A percentile compares a stretch with the other conserved stretches of the same genome.
phyloP scores from a whole-genome alignment of 139 green algal genomes.

The Closterium sp. region DNA sequence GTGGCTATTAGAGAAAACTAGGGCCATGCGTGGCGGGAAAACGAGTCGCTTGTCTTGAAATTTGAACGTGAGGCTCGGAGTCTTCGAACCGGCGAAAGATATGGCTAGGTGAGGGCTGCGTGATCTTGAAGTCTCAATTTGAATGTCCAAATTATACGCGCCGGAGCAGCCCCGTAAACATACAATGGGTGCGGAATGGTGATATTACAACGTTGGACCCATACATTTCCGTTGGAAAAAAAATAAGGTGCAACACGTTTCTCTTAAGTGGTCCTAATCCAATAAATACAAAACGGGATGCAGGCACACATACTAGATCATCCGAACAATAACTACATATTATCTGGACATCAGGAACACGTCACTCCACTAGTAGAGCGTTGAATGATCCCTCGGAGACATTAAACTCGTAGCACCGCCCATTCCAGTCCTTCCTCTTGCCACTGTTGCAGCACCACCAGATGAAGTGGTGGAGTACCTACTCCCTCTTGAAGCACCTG shows the following conservation, averaged over 20 bases:
- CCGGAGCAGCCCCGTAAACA: neutral
- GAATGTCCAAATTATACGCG: neutral
- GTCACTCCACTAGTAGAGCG: neutral
- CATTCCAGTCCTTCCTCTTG: neutral
- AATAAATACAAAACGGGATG: too few relatives aligned
- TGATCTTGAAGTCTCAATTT: neutral
- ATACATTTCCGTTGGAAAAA: too few relatives aligned
- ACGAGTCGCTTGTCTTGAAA: neutral
- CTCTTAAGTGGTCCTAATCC: too few relatives aligned
- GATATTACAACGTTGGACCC: too few relatives aligned
- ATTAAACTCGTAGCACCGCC: too few relatives aligned
- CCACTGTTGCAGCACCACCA: neutral
- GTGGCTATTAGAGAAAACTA: neutral
- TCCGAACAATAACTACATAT: too few relatives aligned
- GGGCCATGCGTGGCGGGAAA: neutral
- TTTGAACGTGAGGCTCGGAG: neutral
- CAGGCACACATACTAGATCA: too few relatives aligned
- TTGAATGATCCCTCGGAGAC: neutral
- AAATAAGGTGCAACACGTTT: too few relatives aligned
- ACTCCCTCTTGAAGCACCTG: neutral
- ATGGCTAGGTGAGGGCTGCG: neutral
- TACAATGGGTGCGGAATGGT: neutral
- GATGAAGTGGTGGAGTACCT: neutral
- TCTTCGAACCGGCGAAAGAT: neutral
- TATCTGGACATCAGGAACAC: too few relatives aligned